phyloP scores from a whole-genome alignment of 2,329 filamentous ascomycete species.

The Rosellinia necatrix region DNA sequence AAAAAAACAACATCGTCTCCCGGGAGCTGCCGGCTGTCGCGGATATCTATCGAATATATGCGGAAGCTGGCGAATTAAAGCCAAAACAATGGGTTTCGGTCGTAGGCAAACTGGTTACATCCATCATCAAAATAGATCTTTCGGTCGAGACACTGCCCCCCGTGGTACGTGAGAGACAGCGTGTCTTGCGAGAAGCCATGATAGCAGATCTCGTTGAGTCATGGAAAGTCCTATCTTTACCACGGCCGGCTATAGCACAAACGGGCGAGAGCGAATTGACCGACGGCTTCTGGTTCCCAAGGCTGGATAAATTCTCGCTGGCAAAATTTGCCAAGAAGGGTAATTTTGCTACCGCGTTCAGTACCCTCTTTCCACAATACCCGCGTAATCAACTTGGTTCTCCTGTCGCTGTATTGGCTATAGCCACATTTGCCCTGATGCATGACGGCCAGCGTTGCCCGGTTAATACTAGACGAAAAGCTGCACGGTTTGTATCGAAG shows the following conservation, averaged over 20 bases:
- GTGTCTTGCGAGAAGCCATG: slow-evolving; percentile 40
- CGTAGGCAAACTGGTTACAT: slow-evolving; percentile 42
- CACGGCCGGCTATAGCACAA: slow-evolving; percentile 27
- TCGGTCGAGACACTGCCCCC: slow-evolving; percentile 35
- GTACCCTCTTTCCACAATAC: slow-evolving; percentile 44
- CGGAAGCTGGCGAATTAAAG: slow-evolving; percentile 42
- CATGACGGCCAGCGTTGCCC: slow-evolving; percentile 39
- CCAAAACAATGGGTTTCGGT: slow-evolving; percentile 43
- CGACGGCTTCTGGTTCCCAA: slow-evolving; percentile 40
- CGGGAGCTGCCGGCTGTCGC: slow-evolving; percentile 44
- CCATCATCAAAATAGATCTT: slow-evolving; percentile 34
- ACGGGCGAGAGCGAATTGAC: slow-evolving; percentile 27
- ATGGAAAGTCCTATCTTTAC: slow-evolving; percentile 47
- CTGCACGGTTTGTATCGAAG: slow-evolving; percentile 35
- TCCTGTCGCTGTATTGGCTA: slow-evolving; percentile 41
- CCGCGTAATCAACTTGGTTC: slow-evolving; percentile 30
- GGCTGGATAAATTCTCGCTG: slow-evolving; percentile 30
- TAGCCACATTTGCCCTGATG: slow-evolving; percentile 47
- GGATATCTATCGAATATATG: slow-evolving; percentile 44
- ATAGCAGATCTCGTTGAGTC: slow-evolving; percentile 47
- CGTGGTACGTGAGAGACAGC: slow-evolving; percentile 37
- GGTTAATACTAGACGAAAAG: slow-evolving; percentile 24
- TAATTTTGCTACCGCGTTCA: slow-evolving; percentile 40
- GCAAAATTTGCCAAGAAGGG: slow-evolving; percentile 26
- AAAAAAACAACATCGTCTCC: slow-evolving; percentile 39